Evolutionary conservation across 306 rosid genomes (phyloP).

Genomic region (Vachellia pachyceras): DNA sequence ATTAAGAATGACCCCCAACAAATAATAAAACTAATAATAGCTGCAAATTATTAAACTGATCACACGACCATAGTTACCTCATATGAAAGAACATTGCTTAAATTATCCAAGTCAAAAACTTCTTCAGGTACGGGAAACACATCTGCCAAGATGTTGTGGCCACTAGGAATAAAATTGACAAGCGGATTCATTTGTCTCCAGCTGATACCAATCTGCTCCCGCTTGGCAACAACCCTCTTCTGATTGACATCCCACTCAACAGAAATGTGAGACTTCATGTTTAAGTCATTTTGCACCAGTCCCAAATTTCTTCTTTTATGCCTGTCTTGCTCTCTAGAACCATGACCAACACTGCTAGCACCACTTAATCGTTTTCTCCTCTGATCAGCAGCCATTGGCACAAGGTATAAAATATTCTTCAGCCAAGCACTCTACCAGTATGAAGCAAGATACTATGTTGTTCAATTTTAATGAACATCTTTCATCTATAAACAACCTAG

Average conservation of each 20-base stretch:
- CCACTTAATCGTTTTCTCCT: constrained; percentile 80
- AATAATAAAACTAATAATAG: not conserved
- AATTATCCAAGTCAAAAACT: constrained; percentile 69
- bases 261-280: constrained; percentile 68
- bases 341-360: constrained; percentile 55
- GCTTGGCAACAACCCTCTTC: constrained; percentile 80
- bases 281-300: constrained; percentile 55
- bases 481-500: constrained; percentile 44
- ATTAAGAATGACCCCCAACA: constrained; percentile 30
- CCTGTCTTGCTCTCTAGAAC: constrained; percentile 70
- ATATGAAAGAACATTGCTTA: constrained; percentile 71
- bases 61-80: constrained; percentile 62
- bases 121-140: constrained; percentile 69
- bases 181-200: constrained; percentile 72
- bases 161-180: constrained; percentile 46
- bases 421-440: constrained; percentile 38
- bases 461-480: constrained; percentile 35
- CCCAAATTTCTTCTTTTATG: constrained; percentile 63
- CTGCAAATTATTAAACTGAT: constrained; percentile 31
- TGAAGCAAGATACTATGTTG: constrained; percentile 37
- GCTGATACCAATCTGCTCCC: constrained; percentile 83
- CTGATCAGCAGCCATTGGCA: constrained; percentile 90
- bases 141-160: constrained; percentile 68
- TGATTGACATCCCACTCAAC: constrained; percentile 85
- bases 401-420: constrained; percentile 36